Conservation (phyloP, 164 flowering plant genomes). For the Chloranthus sessilifolius region DNA sequence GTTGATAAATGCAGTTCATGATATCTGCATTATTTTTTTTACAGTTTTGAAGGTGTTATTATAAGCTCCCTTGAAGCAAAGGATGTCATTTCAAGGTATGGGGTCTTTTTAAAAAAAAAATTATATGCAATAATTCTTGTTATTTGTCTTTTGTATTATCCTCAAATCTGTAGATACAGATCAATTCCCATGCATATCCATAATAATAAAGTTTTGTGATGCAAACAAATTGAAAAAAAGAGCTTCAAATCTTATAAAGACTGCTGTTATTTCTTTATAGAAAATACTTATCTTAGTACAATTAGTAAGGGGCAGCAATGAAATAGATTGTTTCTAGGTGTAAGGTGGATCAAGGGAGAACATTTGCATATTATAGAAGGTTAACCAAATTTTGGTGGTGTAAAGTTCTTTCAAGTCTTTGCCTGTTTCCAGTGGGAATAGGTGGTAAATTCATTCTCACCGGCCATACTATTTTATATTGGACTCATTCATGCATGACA, state of each 20-base stretch:
- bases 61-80: constrained; percentile 72
- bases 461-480: too few relatives aligned
- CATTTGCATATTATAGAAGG: neutral
- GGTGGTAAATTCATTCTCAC: too few relatives aligned
- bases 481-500: too few relatives aligned
- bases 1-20: constrained; percentile 4
- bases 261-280: too few relatives aligned
- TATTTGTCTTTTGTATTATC: neutral
- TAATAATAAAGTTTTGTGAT: neutral
- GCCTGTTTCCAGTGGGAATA: too few relatives aligned
- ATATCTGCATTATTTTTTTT: constrained; percentile 17
- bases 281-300: neutral
- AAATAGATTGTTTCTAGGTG: neutral
- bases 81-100: constrained; percentile 65
- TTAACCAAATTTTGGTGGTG: too few relatives aligned
- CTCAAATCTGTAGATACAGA: neutral
- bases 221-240: neutral
- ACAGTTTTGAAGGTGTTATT: constrained; percentile 85
- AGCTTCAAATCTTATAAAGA: neutral
- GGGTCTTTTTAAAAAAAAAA: neutral
- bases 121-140: neutral
- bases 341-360: neutral
- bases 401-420: too few relatives aligned
- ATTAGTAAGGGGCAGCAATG: neutral
- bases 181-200: neutral